Evolutionary conservation across 345 rosid genomes (phyloP).

Genomic region (Hibiscus trionum): DNA sequence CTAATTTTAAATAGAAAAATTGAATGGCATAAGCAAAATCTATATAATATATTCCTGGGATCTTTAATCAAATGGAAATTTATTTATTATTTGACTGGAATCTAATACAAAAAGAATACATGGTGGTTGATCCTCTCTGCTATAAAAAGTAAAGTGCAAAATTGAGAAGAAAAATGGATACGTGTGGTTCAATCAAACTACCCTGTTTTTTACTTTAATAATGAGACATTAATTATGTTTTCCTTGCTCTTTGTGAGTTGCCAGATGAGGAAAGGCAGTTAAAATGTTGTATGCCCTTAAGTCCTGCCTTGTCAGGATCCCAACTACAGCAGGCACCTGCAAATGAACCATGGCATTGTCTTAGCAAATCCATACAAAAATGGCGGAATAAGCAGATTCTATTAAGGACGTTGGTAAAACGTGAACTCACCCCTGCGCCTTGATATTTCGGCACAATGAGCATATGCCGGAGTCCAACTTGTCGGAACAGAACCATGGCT

Average conservation of each 20-base stretch:
- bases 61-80: not conserved
- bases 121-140: not conserved
- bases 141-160: conserved; percentile 20
- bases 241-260: conserved; percentile 29
- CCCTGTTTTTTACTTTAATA: not conserved
- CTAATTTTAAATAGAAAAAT: too few species aligned
- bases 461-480: conserved; percentile 77
- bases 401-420: conserved; percentile 10
- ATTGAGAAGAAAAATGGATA: too few species aligned
- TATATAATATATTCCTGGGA: too few species aligned
- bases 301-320: too few species aligned
- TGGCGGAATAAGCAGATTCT: not conserved
- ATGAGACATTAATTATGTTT: conserved; percentile 13
- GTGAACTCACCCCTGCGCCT: conserved; percentile 57
- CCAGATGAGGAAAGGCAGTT: too few species aligned
- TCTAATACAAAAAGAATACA: too few species aligned
- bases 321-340: too few species aligned
- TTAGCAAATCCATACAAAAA: conserved; percentile 18
- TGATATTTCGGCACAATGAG: conserved; percentile 67
- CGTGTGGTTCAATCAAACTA: conserved; percentile 4
- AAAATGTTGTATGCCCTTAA: too few species aligned
- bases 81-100: too few species aligned
- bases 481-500: conserved; percentile 78
- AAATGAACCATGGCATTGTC: conserved; percentile 1
- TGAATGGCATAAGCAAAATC: too few species aligned